Evolutionary conservation across 176 grass and related monocot species (phyloP).

Genomic region (Raddia guianensis): DNA sequence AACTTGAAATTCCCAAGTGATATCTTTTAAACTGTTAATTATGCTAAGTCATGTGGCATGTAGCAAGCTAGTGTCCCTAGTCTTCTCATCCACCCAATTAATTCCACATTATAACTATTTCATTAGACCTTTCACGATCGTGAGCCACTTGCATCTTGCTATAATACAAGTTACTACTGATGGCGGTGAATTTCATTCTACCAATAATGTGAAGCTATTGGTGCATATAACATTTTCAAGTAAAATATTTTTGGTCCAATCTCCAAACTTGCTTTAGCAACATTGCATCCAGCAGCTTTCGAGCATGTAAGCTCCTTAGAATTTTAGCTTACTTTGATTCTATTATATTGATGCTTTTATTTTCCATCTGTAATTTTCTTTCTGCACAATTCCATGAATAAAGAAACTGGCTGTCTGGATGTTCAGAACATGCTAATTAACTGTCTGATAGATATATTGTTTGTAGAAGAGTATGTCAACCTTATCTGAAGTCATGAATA

Average conservation of each 20-base stretch:
- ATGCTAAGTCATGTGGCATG: not conserved
- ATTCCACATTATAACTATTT: not conserved
- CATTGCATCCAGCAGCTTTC: not conserved
- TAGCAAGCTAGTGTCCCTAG: not conserved
- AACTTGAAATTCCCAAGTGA: not conserved
- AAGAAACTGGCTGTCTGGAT: not conserved
- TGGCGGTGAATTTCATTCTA: not conserved
- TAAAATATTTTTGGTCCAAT: not conserved
- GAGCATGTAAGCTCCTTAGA: not conserved
- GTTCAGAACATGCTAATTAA: not conserved
- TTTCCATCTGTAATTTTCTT: not conserved
- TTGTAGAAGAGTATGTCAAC: not conserved
- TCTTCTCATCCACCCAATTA: not conserved
- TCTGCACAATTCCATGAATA: not conserved
- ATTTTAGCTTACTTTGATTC: not conserved
- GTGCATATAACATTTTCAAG: not conserved
- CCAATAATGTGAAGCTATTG: not conserved
- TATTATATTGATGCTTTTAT: not conserved
- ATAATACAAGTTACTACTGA: not conserved
- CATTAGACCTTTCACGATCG: not conserved
- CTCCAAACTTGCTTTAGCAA: conserved; percentile 5
- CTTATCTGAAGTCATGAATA: not conserved
- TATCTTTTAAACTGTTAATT: not conserved
- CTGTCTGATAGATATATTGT: not conserved
- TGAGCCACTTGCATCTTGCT: not conserved